Conservation (phyloP, 2,329 filamentous ascomycete genomes). For the Zymoseptoria brevis region DNA sequence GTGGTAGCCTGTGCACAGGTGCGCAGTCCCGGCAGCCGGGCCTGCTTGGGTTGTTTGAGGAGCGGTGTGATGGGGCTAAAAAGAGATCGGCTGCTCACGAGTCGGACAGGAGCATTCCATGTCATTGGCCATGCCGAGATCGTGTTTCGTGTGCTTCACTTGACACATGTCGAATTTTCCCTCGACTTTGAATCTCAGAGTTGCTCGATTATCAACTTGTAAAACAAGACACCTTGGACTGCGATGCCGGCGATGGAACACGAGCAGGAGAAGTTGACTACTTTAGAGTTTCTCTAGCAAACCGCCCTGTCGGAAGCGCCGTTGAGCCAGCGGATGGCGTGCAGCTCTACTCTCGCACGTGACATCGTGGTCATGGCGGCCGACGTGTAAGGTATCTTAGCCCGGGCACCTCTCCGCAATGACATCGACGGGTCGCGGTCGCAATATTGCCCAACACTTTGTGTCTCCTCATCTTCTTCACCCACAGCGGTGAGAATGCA, state of each 20-base stretch:
- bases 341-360: neutral
- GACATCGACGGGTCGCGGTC: neutral
- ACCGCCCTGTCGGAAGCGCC: too few relatives aligned
- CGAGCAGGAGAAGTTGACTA: too few relatives aligned
- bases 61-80: constrained; percentile 12
- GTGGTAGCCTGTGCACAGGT: neutral
- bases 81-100: neutral
- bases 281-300: too few relatives aligned
- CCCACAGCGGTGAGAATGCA: neutral
- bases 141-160: neutral
- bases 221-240: neutral
- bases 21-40: neutral
- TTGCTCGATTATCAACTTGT: neutral
- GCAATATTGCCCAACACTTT: neutral
- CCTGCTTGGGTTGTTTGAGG: neutral
- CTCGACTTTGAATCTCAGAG: neutral
- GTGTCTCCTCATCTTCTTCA: neutral
- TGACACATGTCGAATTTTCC: neutral
- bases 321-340: too few relatives aligned
- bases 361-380: neutral
- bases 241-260: too few relatives aligned
- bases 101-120: neutral
- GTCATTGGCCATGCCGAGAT: neutral
- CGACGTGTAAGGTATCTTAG: too few relatives aligned
- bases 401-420: neutral